Conservation (phyloP, 2,329 filamentous ascomycete species). For the Nigrograna mackinnonii region DNA sequence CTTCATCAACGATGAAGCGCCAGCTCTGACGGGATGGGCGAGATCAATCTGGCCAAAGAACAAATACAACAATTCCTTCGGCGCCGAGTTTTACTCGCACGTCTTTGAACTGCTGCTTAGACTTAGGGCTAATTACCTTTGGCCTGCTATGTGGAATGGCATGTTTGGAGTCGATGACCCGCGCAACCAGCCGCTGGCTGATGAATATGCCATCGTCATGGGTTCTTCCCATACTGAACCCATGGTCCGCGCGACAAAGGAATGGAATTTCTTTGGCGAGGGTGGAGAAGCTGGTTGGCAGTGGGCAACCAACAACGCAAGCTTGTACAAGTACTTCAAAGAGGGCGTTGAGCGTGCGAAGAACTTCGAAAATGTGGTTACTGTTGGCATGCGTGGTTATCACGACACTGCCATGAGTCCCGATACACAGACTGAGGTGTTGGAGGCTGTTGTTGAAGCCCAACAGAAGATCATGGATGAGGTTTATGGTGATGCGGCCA, state of each 20-base stretch:
- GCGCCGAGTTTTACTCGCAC: constrained; percentile 67
- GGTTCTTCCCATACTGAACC: constrained; percentile 76
- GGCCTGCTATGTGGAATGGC: constrained; percentile 72
- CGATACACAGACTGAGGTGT: constrained; percentile 60
- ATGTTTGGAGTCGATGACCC: constrained; percentile 76
- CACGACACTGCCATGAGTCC: constrained; percentile 67
- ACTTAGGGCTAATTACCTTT: constrained; percentile 73
- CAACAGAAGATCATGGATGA: constrained; percentile 63
- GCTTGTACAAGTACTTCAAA: constrained; percentile 69
- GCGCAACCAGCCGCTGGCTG: constrained; percentile 68
- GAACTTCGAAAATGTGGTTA: constrained; percentile 69
- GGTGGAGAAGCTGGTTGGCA: constrained; percentile 62
- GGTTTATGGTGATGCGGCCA: constrained; percentile 56
- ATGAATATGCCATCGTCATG: constrained; percentile 75
- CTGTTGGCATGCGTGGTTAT: constrained; percentile 69
- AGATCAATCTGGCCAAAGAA: constrained; percentile 52
- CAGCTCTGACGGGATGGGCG: constrained; percentile 69
- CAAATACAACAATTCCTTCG: constrained; percentile 48
- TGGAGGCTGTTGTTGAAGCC: constrained; percentile 63
- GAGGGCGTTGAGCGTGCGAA: constrained; percentile 68
- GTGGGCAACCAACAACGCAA: constrained; percentile 70
- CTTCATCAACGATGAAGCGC: constrained; percentile 73
- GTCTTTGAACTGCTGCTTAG: constrained; percentile 74
- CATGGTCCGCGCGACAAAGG: constrained; percentile 63
- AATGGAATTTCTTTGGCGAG: constrained; percentile 52